Percentiles rank a stretch among this genome's conserved stretches.
Evolutionary conservation across 2,329 filamentous ascomycete species (phyloP).

Genomic region (Fusarium succisae): DNA sequence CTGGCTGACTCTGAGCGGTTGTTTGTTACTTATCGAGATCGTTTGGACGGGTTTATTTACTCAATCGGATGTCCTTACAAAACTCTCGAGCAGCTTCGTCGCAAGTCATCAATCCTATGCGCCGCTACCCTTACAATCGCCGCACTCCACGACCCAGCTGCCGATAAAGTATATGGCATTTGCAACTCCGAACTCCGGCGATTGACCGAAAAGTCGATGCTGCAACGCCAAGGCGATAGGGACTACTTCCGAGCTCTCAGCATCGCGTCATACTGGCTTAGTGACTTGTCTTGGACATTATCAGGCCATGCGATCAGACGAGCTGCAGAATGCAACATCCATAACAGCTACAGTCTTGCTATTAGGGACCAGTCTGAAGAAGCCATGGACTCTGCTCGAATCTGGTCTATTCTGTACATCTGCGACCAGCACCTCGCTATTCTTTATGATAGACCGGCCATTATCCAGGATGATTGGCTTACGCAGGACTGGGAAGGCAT

Average conservation of each 20-base stretch:
- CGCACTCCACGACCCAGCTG: constrained; percentile 64
- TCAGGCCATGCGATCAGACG: constrained; percentile 63
- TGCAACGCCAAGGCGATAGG: constrained; percentile 47
- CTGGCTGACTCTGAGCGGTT: constrained; percentile 60
- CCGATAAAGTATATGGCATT: constrained; percentile 59
- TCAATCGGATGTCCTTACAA: constrained; percentile 61
- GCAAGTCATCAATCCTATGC: constrained; percentile 63
- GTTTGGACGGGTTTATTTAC: constrained; percentile 62
- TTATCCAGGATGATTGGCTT: constrained; percentile 65
- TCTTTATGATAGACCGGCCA: constrained; percentile 65
- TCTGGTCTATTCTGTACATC: constrained; percentile 71
- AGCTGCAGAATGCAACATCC: constrained; percentile 59
- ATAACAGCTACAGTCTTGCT: constrained; percentile 53
- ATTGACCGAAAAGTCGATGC: constrained; percentile 58
- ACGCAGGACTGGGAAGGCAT: constrained; percentile 67
- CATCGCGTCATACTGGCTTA: constrained; percentile 68
- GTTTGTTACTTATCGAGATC: constrained; percentile 59
- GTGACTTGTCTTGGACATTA: constrained; percentile 69
- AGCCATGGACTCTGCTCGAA: constrained; percentile 61
- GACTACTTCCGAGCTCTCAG: constrained; percentile 69
- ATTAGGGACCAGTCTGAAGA: constrained; percentile 52
- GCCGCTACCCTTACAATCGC: constrained; percentile 66
- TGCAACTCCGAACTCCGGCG: constrained; percentile 62
- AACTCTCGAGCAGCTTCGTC: constrained; percentile 61
- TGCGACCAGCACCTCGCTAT: constrained; percentile 71